phyloP scores from a whole-genome alignment of 1,139 yeast genomes.

The Eremothecium gossypii region DNA sequence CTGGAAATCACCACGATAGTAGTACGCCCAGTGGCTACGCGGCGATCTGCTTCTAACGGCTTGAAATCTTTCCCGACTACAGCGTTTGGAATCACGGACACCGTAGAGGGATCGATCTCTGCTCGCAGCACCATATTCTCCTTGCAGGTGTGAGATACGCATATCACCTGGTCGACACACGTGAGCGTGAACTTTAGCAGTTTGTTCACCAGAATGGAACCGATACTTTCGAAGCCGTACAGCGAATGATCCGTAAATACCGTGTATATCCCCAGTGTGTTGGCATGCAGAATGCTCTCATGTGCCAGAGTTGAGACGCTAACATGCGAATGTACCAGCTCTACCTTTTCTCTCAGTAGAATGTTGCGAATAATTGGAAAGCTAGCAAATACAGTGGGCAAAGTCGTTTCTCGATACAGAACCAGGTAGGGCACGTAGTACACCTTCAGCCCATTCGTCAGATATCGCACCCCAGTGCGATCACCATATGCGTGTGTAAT shows the following conservation, averaged over 20 bases:
- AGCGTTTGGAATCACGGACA: constrained; percentile 94
- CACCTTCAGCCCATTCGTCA: constrained; percentile 87
- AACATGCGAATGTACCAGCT: constrained; percentile 94
- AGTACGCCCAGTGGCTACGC: constrained; percentile 31
- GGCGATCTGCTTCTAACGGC: constrained; percentile 35
- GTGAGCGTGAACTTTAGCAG: constrained; percentile 72
- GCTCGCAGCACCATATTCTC: constrained; percentile 92
- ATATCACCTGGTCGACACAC: constrained; percentile 85
- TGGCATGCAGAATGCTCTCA: constrained; percentile 82
- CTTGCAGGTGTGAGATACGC: constrained; percentile 94
- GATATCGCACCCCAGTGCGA: constrained; percentile 68
- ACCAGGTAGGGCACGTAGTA: constrained; percentile 82
- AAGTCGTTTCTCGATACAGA: constrained; percentile 70
- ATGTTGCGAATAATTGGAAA: constrained; percentile 83
- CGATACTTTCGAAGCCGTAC: constrained; percentile 86
- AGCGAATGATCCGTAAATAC: constrained; percentile 94
- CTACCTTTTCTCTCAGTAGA: constrained; percentile 72
- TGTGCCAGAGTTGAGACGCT: constrained; percentile 79
- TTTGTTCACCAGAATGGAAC: constrained; percentile 80
- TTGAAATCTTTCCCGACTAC: constrained; percentile 74
- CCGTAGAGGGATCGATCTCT: constrained; percentile 63
- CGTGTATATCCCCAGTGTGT: constrained; percentile 86
- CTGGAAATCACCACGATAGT: constrained; percentile 89
- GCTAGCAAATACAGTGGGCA: constrained; percentile 82
- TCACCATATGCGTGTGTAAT: constrained; percentile 84